Conservation (phyloP, 306 rosid species). For the Vigna radiata region DNA sequence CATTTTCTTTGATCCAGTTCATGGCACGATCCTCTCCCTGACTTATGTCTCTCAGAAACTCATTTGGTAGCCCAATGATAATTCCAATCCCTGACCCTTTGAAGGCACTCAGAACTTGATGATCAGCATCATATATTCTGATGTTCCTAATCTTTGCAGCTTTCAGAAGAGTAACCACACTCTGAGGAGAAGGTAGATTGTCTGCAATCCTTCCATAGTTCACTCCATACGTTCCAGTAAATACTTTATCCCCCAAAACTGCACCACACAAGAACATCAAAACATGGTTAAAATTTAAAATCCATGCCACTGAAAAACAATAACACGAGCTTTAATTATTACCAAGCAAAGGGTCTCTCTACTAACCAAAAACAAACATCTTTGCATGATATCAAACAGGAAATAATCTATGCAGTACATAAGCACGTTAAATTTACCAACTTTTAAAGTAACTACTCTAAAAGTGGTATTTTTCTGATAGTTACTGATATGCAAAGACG, state of each 20-base stretch:
- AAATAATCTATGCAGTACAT: too few relatives aligned
- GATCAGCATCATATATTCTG: conserved; percentile 80
- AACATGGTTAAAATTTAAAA: neutral
- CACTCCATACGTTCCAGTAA: conserved; percentile 86
- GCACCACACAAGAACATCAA: conserved; percentile 17
- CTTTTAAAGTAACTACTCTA: neutral
- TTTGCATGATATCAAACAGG: neutral
- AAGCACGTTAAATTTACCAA: too few relatives aligned
- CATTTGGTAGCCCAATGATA: conserved; percentile 63
- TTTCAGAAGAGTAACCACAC: conserved; percentile 87
- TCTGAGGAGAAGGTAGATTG: conserved; percentile 74
- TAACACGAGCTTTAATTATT: neutral
- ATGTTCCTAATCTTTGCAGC: conserved; percentile 82
- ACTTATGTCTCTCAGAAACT: conserved; percentile 63
- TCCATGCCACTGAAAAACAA: neutral
- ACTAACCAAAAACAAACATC: neutral
- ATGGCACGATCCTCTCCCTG: conserved; percentile 81
- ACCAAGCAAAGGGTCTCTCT: neutral
- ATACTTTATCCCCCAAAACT: conserved; percentile 51
- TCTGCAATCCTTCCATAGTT: conserved; percentile 88
- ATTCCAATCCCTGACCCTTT: conserved; percentile 80
- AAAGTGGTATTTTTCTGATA: neutral
- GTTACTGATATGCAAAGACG: neutral
- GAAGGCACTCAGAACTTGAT: conserved; percentile 74
- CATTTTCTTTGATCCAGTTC: conserved; percentile 85